Conservation (phyloP, 345 rosid genomes). For the Carallia brachiata region DNA sequence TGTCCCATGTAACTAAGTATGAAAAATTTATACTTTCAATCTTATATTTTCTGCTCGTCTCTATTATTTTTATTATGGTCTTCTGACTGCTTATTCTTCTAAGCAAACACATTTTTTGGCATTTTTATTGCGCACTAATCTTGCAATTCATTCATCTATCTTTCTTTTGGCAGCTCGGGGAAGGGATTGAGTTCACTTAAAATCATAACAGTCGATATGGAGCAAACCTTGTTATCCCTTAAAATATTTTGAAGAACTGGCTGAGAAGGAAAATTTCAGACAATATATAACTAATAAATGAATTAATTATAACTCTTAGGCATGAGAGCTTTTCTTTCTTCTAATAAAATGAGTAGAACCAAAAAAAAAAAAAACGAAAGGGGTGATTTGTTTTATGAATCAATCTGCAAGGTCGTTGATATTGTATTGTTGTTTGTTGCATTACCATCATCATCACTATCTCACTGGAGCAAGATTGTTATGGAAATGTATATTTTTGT, state of each 20-base stretch:
- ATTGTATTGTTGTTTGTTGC: too few species aligned
- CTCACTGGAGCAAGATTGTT: too few species aligned
- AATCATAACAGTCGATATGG: not conserved
- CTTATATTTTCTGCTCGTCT: not conserved
- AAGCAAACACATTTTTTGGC: not conserved
- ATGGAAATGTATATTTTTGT: too few species aligned
- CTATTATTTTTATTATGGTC: not conserved
- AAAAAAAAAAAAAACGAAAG: not conserved
- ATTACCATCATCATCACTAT: too few species aligned
- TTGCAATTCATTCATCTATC: not conserved
- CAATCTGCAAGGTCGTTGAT: not conserved
- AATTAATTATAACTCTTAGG: not conserved
- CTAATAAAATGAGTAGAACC: too few species aligned
- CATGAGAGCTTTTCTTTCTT: not conserved
- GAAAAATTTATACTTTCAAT: slow-evolving; percentile 12
- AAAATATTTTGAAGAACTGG: not conserved
- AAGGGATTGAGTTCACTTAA: not conserved
- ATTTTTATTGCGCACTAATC: not conserved
- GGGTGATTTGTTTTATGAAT: not conserved
- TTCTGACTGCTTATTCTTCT: not conserved
- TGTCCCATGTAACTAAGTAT: slow-evolving; percentile 94
- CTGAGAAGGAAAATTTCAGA: not conserved
- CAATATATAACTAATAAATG: not conserved
- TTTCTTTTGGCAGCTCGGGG: not conserved
- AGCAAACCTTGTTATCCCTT: not conserved